These are phyloP conservation scores for Aspergillus sp. DNA, from an alignment of 2,329 filamentous ascomycete species.

Conservation along the genomic window DNA sequence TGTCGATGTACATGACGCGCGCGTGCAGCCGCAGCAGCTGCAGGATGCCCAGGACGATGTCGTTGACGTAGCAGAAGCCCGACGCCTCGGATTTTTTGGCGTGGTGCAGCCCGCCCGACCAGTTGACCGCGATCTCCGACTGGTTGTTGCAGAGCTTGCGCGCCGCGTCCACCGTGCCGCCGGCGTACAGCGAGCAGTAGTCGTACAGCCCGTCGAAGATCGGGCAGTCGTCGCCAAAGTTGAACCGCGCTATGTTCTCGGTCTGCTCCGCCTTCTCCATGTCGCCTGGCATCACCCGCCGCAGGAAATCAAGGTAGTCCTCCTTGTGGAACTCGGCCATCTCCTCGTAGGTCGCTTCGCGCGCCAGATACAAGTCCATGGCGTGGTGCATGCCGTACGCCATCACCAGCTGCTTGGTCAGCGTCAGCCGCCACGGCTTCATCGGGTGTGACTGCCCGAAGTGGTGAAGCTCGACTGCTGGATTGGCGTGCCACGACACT, in stretches of 20 bases:
- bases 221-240: conserved; percentile 88
- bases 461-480: conserved; percentile 89
- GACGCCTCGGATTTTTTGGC: conserved; percentile 90
- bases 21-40: conserved; percentile 74
- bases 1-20: conserved; percentile 88
- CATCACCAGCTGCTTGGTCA: conserved; percentile 90
- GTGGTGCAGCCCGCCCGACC: conserved; percentile 93
- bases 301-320: conserved; percentile 86
- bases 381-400: conserved; percentile 92
- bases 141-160: conserved; percentile 77
- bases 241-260: conserved; percentile 56
- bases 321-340: conserved; percentile 75
- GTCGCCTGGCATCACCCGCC: conserved; percentile 60
- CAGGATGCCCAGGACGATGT: conserved; percentile 89
- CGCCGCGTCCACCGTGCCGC: conserved; percentile 82
- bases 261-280: conserved; percentile 55
- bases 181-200: conserved; percentile 89
- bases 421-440: conserved; percentile 95
- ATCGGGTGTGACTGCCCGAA: conserved; percentile 96
- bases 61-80: conserved; percentile 98
- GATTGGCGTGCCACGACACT: conserved; percentile 93
- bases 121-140: conserved; percentile 93
- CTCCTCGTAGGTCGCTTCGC: conserved; percentile 78
- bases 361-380: conserved; percentile 87
- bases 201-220: conserved; percentile 93